Conservation (phyloP, 2,329 filamentous ascomycete species). For the Lachnellula willkommii region DNA sequence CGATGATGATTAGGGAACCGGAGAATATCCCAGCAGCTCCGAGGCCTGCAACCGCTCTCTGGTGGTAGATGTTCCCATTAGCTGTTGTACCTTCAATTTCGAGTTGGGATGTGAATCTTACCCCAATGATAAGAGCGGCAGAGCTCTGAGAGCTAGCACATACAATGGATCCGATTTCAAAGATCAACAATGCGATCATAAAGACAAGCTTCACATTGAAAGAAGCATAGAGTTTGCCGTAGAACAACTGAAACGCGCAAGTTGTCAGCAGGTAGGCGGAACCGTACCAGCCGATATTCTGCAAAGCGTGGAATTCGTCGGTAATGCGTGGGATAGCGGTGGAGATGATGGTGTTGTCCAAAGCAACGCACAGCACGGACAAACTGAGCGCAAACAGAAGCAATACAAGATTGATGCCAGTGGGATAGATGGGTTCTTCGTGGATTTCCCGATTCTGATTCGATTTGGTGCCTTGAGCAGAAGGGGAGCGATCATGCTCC, state of each 20-base stretch:
- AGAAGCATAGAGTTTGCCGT: constrained; percentile 18
- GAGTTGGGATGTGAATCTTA: too few species aligned
- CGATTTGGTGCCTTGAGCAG: too few species aligned
- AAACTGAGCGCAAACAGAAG: too few species aligned
- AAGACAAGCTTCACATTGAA: constrained; percentile 19
- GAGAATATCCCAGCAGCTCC: constrained; percentile 13
- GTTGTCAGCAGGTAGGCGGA: constrained; percentile 28
- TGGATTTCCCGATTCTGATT: too few species aligned
- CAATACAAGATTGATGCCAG: too few species aligned
- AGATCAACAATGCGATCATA: constrained; percentile 15
- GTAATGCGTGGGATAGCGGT: constrained; percentile 33
- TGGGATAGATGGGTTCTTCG: too few species aligned
- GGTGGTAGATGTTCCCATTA: too few species aligned
- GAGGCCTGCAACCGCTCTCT: constrained; percentile 34
- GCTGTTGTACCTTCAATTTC: too few species aligned
- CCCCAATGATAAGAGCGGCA: constrained; percentile 40
- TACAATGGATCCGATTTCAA: constrained; percentile 22
- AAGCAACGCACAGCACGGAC: too few species aligned
- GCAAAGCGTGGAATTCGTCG: constrained; percentile 29
- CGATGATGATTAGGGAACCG: constrained; percentile 23
- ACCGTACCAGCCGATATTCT: constrained; percentile 26
- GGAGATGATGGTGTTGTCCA: too few species aligned
- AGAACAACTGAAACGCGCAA: constrained; percentile 10
- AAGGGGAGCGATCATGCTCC: too few species aligned
- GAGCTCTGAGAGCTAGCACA: constrained; percentile 24